Evolutionary conservation across 176 grass and related monocot species (phyloP).

Genomic region (Poa annua): DNA sequence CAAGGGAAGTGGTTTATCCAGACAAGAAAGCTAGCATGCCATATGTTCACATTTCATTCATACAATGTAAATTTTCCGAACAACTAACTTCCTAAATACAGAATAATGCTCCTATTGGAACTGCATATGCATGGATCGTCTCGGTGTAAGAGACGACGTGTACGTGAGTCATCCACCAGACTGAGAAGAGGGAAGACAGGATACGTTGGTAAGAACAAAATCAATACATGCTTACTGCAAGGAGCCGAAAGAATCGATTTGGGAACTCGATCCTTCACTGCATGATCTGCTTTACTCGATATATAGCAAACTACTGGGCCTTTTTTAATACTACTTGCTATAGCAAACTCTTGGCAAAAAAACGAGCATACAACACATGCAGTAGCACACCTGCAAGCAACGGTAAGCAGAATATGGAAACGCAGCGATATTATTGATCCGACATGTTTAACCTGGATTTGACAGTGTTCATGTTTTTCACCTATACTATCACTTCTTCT

Average conservation of each 20-base stretch:
- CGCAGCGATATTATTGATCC: background rate
- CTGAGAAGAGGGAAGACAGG: background rate
- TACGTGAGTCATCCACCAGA: background rate
- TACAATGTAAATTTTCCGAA: background rate
- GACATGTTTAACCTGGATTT: background rate
- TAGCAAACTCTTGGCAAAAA: too few species aligned
- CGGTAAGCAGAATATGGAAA: background rate
- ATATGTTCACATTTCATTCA: background rate
- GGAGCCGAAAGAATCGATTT: too few species aligned
- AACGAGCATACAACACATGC: too few species aligned
- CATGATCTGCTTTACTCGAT: too few species aligned
- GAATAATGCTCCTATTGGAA: background rate
- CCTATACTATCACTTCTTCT: background rate
- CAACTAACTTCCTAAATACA: background rate
- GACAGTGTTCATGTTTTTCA: background rate
- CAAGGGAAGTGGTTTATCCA: background rate
- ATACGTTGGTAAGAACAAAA: background rate
- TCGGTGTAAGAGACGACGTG: background rate
- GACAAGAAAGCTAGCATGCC: slow-evolving; percentile 7
- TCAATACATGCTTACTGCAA: background rate
- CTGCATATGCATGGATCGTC: background rate
- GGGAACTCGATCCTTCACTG: too few species aligned
- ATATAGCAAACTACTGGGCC: too few species aligned
- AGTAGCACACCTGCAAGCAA: too few species aligned
- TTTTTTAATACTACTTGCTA: too few species aligned